phyloP scores from a whole-genome alignment of 768 basidiomycete species.

The Boletales sp. region DNA sequence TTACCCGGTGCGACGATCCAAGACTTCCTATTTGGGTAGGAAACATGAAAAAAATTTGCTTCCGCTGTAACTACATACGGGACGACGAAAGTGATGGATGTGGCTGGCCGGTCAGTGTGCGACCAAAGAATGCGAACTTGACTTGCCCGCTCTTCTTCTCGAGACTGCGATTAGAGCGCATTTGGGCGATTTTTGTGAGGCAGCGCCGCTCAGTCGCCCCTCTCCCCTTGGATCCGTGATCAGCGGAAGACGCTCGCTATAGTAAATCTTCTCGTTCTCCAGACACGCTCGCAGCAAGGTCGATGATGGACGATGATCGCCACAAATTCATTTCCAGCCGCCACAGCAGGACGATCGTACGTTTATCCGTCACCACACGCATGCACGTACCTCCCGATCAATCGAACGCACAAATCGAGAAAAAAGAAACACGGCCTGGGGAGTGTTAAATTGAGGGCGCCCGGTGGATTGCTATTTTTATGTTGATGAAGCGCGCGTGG shows the following conservation, averaged over 20 bases:
- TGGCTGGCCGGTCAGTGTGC: background rate
- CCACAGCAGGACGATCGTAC: slow-evolving; percentile 7
- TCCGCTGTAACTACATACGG: slow-evolving; percentile 3
- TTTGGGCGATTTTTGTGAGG: background rate
- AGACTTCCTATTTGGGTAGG: slow-evolving; percentile 26
- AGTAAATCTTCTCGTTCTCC: background rate
- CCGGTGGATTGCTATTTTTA: background rate
- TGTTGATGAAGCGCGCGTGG: background rate
- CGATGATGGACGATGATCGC: slow-evolving; percentile 4
- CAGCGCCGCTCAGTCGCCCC: slow-evolving; percentile 1
- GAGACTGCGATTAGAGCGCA: slow-evolving; percentile 7
- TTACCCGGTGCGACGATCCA: slow-evolving; percentile 29
- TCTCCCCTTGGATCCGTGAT: background rate
- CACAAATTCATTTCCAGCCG: slow-evolving; percentile 9
- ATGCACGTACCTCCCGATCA: background rate
- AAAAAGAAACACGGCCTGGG: background rate
- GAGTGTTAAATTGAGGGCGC: too few species aligned
- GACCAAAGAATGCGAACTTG: background rate
- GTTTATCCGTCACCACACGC: background rate
- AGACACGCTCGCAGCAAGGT: background rate
- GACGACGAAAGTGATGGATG: background rate
- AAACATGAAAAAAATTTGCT: slow-evolving; percentile 10
- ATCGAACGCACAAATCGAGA: background rate
- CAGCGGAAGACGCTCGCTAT: background rate
- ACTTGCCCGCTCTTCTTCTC: background rate